A percentile compares a stretch with the other conserved stretches of the same genome.
Evolutionary conservation across 2,329 filamentous ascomycete genomes (phyloP).

Genomic region (Trichoderma brevicompactum): DNA sequence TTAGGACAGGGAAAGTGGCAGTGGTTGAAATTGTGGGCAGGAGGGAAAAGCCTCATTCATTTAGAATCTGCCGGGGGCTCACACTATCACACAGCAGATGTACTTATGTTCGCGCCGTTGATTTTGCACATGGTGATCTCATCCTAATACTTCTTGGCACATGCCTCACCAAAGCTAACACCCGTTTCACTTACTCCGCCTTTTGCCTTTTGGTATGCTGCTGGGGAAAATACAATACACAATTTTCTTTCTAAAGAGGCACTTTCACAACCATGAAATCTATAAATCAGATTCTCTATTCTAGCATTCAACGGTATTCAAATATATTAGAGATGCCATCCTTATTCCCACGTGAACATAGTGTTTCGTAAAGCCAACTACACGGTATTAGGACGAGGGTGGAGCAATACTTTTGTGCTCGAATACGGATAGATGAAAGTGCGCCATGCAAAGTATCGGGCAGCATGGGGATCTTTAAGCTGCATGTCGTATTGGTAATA

Average conservation of each 20-base stretch:
- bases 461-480: constrained; percentile 6
- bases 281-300: no score
- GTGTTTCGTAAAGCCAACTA: neutral
- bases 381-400: neutral
- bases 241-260: no score
- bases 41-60: neutral
- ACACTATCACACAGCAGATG: neutral
- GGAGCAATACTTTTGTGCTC: constrained; percentile 9
- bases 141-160: neutral
- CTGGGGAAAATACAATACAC: neutral
- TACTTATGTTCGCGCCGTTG: neutral
- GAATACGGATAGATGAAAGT: constrained; percentile 10
- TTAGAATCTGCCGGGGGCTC: neutral
- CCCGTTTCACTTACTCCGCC: constrained; percentile 11
- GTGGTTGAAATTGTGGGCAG: neutral
- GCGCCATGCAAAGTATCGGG: constrained; percentile 19
- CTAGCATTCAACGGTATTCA: no score
- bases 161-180: neutral
- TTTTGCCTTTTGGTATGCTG: neutral
- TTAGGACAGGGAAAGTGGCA: no score
- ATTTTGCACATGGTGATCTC: neutral
- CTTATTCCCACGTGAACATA: no score
- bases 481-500: constrained; percentile 12
- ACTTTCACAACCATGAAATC: no score
- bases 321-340: no score